Percentiles rank a stretch among this genome's conserved stretches.
Evolutionary conservation across 306 rosid genomes (phyloP).

Genomic region (Pyrus pyrifolia): DNA sequence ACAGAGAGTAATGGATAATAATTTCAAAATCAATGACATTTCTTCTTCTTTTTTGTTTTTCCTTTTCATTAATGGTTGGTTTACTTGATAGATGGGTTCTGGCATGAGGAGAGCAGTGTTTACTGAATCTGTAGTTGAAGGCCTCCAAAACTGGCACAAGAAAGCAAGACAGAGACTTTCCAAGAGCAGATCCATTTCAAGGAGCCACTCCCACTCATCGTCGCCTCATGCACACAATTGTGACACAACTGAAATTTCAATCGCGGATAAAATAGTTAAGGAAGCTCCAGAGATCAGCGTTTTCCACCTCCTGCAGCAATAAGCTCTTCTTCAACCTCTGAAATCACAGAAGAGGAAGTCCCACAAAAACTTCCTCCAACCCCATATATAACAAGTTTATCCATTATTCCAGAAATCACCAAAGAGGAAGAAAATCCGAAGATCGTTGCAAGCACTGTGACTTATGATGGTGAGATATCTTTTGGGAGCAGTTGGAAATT

Average conservation of each 20-base stretch:
- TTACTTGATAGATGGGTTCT: slow-evolving; percentile 46
- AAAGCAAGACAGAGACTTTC: slow-evolving; percentile 31
- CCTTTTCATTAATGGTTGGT: not conserved
- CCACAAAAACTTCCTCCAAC: not conserved
- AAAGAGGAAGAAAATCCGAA: slow-evolving; percentile 21
- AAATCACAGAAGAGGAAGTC: not conserved
- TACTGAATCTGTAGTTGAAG: slow-evolving; percentile 33
- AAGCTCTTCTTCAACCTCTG: not conserved
- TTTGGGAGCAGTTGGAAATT: slow-evolving; percentile 45
- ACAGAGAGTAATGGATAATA: not conserved
- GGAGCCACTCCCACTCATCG: not conserved
- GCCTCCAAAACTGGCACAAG: slow-evolving; percentile 51
- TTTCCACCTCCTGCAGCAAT: not conserved
- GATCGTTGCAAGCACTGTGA: slow-evolving; percentile 17
- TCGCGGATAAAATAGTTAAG: not conserved
- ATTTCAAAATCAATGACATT: not conserved
- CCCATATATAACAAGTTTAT: not conserved
- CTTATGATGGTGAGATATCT: slow-evolving; percentile 54
- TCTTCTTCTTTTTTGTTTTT: not conserved
- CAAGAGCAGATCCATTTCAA: slow-evolving; percentile 12
- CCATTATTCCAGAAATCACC: not conserved
- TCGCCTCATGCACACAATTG: not conserved
- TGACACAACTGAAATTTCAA: not conserved
- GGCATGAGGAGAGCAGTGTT: slow-evolving; percentile 49
- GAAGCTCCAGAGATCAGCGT: not conserved